Evolutionary conservation across 129 eudicot species (phyloP), one percentile per base, ranked within the genome.

Genomic region (Sambucus nigra): DNA sequence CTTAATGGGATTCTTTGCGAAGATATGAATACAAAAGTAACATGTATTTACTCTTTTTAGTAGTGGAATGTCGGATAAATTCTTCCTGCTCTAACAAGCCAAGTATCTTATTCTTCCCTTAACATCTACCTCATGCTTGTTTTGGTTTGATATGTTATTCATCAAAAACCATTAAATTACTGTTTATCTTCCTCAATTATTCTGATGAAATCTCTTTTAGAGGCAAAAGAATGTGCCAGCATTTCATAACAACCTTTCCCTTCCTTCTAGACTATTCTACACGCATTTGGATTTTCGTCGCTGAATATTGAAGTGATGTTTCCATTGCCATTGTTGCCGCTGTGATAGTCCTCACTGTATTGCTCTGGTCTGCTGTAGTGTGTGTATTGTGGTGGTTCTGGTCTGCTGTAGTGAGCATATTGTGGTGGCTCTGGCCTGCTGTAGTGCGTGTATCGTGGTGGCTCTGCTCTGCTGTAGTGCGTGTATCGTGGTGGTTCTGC

Each of bases 231-330:
- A 53, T 17, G 49, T 32, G 56, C 41, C 25, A 51, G 25, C 51
- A 49, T 65, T 78, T 38, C 59, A 5, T 39, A 57, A 25, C 22
- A 39, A 33, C 27, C 18, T 50, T 35, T 46, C 17, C 29, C 46
- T 35, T 53, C 13, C 25, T 42, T 35, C 74, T 70, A 88, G 39
- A 71, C 82, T 63, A 91, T 79, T 35, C 69, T 68, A 67, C 98
- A 86, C 10, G 95, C 84, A 74, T 91, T 91, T 69, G 98, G 95
- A 63, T 86, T 91, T 64, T 91, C 95, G 35, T 86, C 95, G 24
- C 95, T 91, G 64, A 91, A 86, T 35, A 91, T 67, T 13, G 98
- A 81, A 5, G 80, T 74, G 61, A 79, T 65, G 62, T 81, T 76
- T 55, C 94, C 89, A 69, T 69, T 76, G 44, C 67, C 69, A 11